These are phyloP conservation scores for Scleroderma bovista DNA, from an alignment of 768 basidiomycete species.

Conservation along the genomic window DNA sequence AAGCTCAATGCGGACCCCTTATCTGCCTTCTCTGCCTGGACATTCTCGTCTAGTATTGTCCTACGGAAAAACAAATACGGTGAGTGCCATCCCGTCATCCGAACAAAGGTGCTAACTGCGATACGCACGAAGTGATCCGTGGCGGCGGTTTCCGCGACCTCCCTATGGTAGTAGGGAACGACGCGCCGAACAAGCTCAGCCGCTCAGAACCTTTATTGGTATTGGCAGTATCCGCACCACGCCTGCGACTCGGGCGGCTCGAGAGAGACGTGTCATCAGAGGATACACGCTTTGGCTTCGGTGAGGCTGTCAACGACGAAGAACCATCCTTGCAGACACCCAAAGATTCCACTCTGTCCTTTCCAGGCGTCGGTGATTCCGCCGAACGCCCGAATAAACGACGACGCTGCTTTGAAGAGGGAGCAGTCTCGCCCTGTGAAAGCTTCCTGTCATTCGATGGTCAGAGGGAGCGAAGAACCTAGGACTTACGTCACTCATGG, in stretches of 20 bases:
- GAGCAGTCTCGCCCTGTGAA: constrained; percentile 46
- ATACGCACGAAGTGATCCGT: constrained; percentile 56
- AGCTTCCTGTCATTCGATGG: not conserved
- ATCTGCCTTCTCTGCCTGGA: constrained; percentile 36
- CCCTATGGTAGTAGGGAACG: constrained; percentile 55
- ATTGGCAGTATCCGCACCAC: constrained; percentile 42
- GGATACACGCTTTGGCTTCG: constrained; percentile 19
- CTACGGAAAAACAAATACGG: constrained; percentile 9
- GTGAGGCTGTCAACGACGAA: constrained; percentile 17
- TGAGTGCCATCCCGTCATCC: not conserved
- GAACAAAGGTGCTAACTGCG: constrained; percentile 3
- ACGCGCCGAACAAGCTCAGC: constrained; percentile 77
- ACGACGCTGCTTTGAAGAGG: constrained; percentile 38
- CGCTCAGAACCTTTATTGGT: constrained; percentile 47
- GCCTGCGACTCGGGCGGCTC: constrained; percentile 43
- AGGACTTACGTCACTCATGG: constrained; percentile 62
- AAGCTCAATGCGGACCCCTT: constrained; percentile 37
- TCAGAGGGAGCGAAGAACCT: not conserved
- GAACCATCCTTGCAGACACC: constrained; percentile 21
- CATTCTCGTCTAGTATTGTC: constrained; percentile 29
- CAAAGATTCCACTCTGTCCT: constrained; percentile 30
- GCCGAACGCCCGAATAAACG: constrained; percentile 58
- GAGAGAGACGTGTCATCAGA: constrained; percentile 18
- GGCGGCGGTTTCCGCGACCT: constrained; percentile 80
- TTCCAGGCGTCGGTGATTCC: constrained; percentile 27